phyloP scores from a whole-genome alignment of 768 basidiomycete genomes.

The Porpolomopsis calyptriformis region DNA sequence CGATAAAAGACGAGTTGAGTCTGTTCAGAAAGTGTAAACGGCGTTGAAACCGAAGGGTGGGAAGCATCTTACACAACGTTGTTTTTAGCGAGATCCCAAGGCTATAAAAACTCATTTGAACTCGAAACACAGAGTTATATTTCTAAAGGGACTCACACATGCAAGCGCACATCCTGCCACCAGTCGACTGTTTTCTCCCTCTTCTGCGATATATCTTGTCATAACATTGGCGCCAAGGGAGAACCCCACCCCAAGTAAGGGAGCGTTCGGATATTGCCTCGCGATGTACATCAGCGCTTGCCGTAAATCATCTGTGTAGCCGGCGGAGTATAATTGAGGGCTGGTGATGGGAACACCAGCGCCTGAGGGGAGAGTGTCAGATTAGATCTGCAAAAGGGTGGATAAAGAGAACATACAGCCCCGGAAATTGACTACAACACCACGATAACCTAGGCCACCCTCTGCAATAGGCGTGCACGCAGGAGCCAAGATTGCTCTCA shows the following conservation, averaged over 20 bases:
- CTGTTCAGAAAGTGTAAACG: constrained; percentile 25
- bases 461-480: constrained; percentile 58
- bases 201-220: constrained; percentile 81
- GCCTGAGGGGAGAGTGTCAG: constrained; percentile 33
- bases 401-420: constrained; percentile 52
- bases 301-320: constrained; percentile 82
- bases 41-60: neutral
- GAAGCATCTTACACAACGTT: constrained; percentile 32
- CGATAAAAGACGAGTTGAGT: constrained; percentile 42
- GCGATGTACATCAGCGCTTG: constrained; percentile 70
- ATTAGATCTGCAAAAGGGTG: constrained; percentile 8
- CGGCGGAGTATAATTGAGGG: constrained; percentile 77
- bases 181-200: constrained; percentile 54
- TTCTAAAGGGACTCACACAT: constrained; percentile 45
- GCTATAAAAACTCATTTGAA: constrained; percentile 21
- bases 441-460: constrained; percentile 88
- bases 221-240: constrained; percentile 90
- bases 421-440: constrained; percentile 83
- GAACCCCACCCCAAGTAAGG: constrained; percentile 81
- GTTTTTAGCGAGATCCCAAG: constrained; percentile 44
- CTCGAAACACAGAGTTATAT: constrained; percentile 12
- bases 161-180: constrained; percentile 57
- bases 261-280: constrained; percentile 63
- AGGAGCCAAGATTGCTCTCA: constrained; percentile 68
- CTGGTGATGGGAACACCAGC: constrained; percentile 79